Evolutionary conservation across 768 basidiomycete species (phyloP), one percentile per base, ranked within the genome.

Genomic region (Suillus paluster): DNA sequence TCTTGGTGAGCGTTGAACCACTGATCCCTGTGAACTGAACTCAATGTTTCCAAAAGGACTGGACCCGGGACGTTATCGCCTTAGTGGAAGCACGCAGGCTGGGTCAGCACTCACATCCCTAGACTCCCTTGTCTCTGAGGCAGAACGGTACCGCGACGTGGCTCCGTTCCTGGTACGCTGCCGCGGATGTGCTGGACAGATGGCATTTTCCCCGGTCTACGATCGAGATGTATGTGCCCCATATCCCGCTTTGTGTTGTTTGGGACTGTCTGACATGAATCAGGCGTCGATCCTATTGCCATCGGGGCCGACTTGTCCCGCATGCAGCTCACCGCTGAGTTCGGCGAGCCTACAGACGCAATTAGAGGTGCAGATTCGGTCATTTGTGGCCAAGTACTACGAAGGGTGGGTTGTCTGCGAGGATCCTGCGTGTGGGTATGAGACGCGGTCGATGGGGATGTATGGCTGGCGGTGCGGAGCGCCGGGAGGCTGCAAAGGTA

Each of bases 381-480:
- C 83, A 2, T 86, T 85, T 64, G 90, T 99, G 54, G 77, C 80
- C 9, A 84, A 81, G 67, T 98, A 96, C 75, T 99, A 99, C 70
- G 87, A 97, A 68, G 88, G 88, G 1, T 96, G 92, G 92, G 89
- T 85, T 1, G 78, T 90, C 6, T 99, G 97, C 75, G 84, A 95
- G 67, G 97, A 98, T 64, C 79, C 85, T 21, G 90, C 89, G 0
- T 99, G 97, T 70, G 85, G 85, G 10, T 82, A 87, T 63, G 84
- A 92, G 41, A 95, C 97, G n/a, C 82, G 97, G 21, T 92, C 89
- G 83, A 97, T 98, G 93, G 82, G 91, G 39, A 94, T 98, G 1
- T 96, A 95, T 73, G 95, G 94, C 7, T 84, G 88, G 36, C 80
- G 89, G 55, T 99, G 97, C 72, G 71, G 95, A 59, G 84, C 85